Base-by-base conservation (phyloP, 208 protist species). In the Novymonas esmeraldas region DNA sequence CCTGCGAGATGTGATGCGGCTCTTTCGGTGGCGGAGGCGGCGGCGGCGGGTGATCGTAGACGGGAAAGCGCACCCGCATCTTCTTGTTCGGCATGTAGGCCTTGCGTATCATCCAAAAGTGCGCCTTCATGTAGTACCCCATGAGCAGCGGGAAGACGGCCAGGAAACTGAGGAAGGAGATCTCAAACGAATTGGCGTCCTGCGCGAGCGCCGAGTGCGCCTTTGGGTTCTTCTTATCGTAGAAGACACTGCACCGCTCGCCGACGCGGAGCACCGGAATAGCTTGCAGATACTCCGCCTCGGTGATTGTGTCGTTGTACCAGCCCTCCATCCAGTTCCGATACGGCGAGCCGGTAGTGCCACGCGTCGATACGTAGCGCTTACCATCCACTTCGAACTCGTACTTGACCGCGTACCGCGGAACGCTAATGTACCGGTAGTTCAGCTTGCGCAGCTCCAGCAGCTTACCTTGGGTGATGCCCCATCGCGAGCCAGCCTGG, bases 141-240 rank as follows among this genome's bases (percentile, higher is more conserved):
- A 95, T 90, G 31, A 95, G 68, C 16, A 95, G 34, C 6, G 87
- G 87, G 41, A 95, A 93, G 44, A 92, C 77, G 14, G 84, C 81
- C 34, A 93, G 64, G 61, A 92, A 95, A 31, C 69, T 70, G 20
- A 95, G 45, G 44, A 95, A 76, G 5, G 87, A 92, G 42, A 95
- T 94, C 46, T 95, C 85, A 69, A 92, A 93, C 3, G 87, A 94
- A 72, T 95, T 95, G 10, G 90, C 90, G 55, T 94, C 90, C 48
- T 94, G 87, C 0, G 90, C 90, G 5, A 95, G 63, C 18, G 90
- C 90, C 1, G 85, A 89, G 67, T 89, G 86, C 11, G 72, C 48
- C 11, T 64, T 73, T 20, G 87, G 81, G 38, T 94, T 80, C 58
- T 89, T 86, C 79, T 93, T 94, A 52, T 92, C 82, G 70, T 95